phyloP scores from a whole-genome alignment of 2,329 filamentous ascomycete species.

The Botrytis sinoallii region DNA sequence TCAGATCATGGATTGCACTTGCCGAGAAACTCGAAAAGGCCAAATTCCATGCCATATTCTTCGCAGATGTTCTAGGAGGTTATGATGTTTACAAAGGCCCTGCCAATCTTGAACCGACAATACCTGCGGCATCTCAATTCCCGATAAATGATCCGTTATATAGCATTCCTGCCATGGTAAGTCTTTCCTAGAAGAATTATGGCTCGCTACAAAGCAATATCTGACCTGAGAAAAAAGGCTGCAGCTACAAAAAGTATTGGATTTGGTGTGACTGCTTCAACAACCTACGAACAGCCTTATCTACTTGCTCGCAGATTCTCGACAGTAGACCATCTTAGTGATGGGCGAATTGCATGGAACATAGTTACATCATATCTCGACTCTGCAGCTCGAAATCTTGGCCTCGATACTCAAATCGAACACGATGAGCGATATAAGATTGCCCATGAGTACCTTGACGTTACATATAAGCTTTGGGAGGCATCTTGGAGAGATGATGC shows the following conservation, averaged over 20 bases:
- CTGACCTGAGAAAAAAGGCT: conserved; percentile 10
- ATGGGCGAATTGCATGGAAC: conserved; percentile 50
- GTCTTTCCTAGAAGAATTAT: background rate
- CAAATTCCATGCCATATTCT: conserved; percentile 65
- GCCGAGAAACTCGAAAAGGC: conserved; percentile 58
- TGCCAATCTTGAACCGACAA: conserved; percentile 55
- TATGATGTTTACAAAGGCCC: conserved; percentile 69
- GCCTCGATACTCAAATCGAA: conserved; percentile 53
- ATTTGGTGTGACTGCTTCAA: conserved; percentile 65
- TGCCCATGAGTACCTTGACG: conserved; percentile 58
- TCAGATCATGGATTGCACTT: conserved; percentile 59
- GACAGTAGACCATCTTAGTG: conserved; percentile 45
- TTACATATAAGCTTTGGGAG: conserved; percentile 33
- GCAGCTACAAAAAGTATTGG: conserved; percentile 62
- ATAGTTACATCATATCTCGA: conserved; percentile 68
- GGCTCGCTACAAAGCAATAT: background rate
- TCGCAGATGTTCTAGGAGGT: conserved; percentile 63
- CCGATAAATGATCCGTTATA: conserved; percentile 68
- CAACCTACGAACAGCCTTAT: conserved; percentile 56
- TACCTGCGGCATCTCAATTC: conserved; percentile 63
- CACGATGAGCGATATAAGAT: conserved; percentile 67
- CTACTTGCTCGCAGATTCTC: conserved; percentile 32
- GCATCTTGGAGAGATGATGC: conserved; percentile 42
- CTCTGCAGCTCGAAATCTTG: conserved; percentile 62
- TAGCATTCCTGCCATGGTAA: conserved; percentile 64